phyloP scores from a whole-genome alignment of 2,329 filamentous ascomycete genomes.

The Bipolaris oryzae region DNA sequence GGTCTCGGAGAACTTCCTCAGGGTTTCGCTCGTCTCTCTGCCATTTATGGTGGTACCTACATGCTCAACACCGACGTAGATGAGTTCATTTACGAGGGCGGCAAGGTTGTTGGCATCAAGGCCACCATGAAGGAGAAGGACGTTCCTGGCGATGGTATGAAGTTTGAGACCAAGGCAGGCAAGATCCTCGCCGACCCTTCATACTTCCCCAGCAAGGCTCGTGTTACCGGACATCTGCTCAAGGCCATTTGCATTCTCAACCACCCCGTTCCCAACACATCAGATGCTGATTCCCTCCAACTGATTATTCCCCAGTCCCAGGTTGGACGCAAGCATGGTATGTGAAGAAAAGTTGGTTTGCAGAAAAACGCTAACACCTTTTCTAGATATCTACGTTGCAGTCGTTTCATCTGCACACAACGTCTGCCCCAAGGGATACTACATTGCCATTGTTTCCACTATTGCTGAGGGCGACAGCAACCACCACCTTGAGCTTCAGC shows the following conservation, averaged over 20 bases:
- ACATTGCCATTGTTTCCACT: conserved; percentile 96
- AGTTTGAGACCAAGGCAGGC: conserved; percentile 94
- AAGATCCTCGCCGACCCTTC: conserved; percentile 96
- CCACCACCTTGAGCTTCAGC: conserved; percentile 93
- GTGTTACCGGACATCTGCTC: conserved; percentile 85
- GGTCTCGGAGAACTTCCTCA: conserved; percentile 96
- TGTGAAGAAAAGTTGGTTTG: conserved; percentile 34
- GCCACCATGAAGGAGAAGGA: conserved; percentile 92
- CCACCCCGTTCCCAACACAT: conserved; percentile 89
- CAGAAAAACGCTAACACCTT: conserved; percentile 13
- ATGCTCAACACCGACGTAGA: conserved; percentile 98
- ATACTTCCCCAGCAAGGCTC: conserved; percentile 91
- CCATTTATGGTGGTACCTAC: conserved; percentile 98
- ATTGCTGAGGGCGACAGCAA: conserved; percentile 91
- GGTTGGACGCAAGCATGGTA: conserved; percentile 94
- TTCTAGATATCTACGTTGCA: conserved; percentile 89
- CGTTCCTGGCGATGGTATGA: conserved; percentile 75
- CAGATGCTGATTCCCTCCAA: conserved; percentile 86
- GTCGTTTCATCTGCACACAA: conserved; percentile 96
- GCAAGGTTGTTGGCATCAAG: conserved; percentile 93
- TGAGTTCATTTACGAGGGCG: conserved; percentile 82
- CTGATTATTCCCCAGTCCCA: conserved; percentile 98
- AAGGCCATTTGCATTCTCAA: conserved; percentile 98
- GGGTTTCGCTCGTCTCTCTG: conserved; percentile 94
- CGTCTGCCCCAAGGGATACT: conserved; percentile 98